Percentiles rank a stretch among this genome's conserved stretches.
Evolutionary conservation across 2,329 filamentous ascomycete species (phyloP).

Genomic region (Cryphonectria nitschkei): DNA sequence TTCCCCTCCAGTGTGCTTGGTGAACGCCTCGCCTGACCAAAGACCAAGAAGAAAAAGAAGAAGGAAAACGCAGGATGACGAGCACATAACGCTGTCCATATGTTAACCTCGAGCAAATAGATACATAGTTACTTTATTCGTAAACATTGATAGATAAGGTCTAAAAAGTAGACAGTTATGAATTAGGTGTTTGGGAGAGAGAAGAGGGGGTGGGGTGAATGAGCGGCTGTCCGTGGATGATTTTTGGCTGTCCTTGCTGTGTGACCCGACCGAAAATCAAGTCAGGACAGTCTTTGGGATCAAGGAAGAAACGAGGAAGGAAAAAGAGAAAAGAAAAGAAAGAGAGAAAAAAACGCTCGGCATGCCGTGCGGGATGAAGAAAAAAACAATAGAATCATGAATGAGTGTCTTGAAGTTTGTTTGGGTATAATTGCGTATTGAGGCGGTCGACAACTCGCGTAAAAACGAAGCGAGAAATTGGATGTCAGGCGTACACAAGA

Average conservation of each 20-base stretch:
- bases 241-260: not conserved
- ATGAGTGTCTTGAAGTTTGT: not conserved
- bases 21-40: slow-evolving; percentile 3
- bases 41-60: not conserved
- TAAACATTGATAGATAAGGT: slow-evolving; percentile 17
- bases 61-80: not conserved
- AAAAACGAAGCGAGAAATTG: not conserved
- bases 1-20: not conserved
- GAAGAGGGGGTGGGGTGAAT: not conserved
- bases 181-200: slow-evolving; percentile 12
- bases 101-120: not conserved
- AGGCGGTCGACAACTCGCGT: slow-evolving; percentile 4
- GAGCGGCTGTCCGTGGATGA: not conserved
- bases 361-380: not conserved
- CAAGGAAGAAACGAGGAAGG: too few relatives aligned
- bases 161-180: slow-evolving; percentile 25
- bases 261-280: not conserved
- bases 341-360: not conserved
- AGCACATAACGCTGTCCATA: not conserved
- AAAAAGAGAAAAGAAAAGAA: not conserved
- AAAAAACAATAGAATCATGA: not conserved
- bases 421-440: slow-evolving; percentile 14
- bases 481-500: not conserved
- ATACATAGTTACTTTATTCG: slow-evolving; percentile 3
- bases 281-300: not conserved